These are phyloP conservation scores for Sclerospora graminicola DNA, from an alignment of 352 stramenopile species.

Conservation along the genomic window DNA sequence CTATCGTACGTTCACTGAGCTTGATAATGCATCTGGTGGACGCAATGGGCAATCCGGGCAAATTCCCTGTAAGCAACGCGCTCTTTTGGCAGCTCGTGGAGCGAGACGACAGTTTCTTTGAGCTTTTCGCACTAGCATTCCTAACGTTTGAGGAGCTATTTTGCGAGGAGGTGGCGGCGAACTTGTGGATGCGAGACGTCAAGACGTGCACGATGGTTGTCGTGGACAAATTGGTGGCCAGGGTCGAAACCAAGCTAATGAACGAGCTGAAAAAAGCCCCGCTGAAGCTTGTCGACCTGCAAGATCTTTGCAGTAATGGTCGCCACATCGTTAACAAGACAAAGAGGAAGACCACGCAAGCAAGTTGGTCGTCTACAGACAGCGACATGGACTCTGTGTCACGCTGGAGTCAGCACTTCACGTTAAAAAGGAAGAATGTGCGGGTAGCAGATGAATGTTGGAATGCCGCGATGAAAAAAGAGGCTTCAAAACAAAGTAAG, in stretches of 20 bases:
- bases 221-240: constrained; percentile 34
- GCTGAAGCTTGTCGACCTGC: constrained; percentile 27
- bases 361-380: background rate
- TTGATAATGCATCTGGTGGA: constrained; percentile 44
- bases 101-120: constrained; percentile 37
- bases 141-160: constrained; percentile 59
- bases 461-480: no score
- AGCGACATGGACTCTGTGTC: constrained; percentile 6
- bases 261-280: constrained; percentile 33
- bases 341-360: background rate
- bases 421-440: constrained; percentile 8
- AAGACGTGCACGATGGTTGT: constrained; percentile 25
- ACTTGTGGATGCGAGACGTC: constrained; percentile 23
- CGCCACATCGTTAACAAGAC: constrained; percentile 18
- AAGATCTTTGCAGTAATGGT: constrained; percentile 35
- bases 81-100: constrained; percentile 62
- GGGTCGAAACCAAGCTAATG: constrained; percentile 28
- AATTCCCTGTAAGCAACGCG: constrained; percentile 38
- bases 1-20: constrained; percentile 34
- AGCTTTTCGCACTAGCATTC: constrained; percentile 49
- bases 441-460: no score
- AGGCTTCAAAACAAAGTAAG: no score
- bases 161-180: constrained; percentile 36
- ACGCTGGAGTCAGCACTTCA: constrained; percentile 17
- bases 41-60: constrained; percentile 20